These are phyloP conservation scores for Trichoderma citrinoviride DNA, from an alignment of 2,329 filamentous ascomycete genomes.

Conservation along the genomic window DNA sequence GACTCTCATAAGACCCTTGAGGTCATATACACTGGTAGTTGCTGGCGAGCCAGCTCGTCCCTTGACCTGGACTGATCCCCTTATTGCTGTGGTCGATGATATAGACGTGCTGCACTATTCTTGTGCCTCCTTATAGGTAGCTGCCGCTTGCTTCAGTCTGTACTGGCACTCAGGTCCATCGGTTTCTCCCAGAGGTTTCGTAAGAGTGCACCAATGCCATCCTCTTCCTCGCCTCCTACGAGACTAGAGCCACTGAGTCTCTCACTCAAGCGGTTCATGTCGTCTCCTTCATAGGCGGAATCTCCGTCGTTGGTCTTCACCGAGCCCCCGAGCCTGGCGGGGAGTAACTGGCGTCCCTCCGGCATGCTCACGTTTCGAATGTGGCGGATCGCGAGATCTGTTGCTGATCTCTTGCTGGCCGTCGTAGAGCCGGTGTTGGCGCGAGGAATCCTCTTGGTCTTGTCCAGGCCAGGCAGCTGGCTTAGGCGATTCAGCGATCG, in stretches of 20 bases:
- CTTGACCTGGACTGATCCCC: too few relatives aligned
- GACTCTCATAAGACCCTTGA: not conserved
- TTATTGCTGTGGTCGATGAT: too few relatives aligned
- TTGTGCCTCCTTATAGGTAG: too few relatives aligned
- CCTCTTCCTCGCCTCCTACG: slow-evolving; percentile 49
- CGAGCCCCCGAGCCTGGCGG: slow-evolving; percentile 37
- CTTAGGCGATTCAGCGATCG: slow-evolving; percentile 53
- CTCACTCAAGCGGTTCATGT: slow-evolving; percentile 41
- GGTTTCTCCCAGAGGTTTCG: slow-evolving; percentile 62
- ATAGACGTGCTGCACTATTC: too few relatives aligned
- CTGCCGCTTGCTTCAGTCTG: slow-evolving; percentile 3
- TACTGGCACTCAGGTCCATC: slow-evolving; percentile 55
- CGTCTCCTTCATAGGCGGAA: slow-evolving; percentile 48
- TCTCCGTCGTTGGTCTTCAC: slow-evolving; percentile 40
- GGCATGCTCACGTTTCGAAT: slow-evolving; percentile 42
- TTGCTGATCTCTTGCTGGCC: slow-evolving; percentile 37
- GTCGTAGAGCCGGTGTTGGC: slow-evolving; percentile 37
- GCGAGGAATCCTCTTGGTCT: slow-evolving; percentile 48
- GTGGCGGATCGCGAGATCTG: slow-evolving; percentile 35
- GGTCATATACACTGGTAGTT: too few relatives aligned
- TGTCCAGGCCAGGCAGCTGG: slow-evolving; percentile 51
- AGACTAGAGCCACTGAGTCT: slow-evolving; percentile 51
- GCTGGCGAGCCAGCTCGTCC: too few relatives aligned
- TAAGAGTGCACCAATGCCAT: slow-evolving; percentile 51
- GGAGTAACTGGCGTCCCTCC: slow-evolving; percentile 33